Evolutionary conservation across 306 rosid species (phyloP), one percentile per base, ranked within the genome.

Genomic region (Sicyos edulis): DNA sequence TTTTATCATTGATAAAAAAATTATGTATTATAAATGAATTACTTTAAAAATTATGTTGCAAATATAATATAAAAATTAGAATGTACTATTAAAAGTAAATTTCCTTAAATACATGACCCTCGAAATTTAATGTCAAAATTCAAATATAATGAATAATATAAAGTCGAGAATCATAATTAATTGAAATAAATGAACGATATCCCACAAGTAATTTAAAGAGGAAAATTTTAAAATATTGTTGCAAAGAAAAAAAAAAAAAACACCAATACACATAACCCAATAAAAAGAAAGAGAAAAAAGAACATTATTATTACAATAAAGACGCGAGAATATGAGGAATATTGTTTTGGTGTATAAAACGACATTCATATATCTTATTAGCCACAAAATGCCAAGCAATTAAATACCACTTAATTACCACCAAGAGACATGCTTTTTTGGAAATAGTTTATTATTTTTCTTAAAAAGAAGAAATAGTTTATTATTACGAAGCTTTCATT

Each of bases 301-400:
- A 2, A 53, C 6, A n/a, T n/a, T n/a, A 53, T 16, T 37, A 37
- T 37, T 37, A 54, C 1, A 54, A 54, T 54, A 54, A 7, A 17
- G 8, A 19, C 4, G 8, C 9, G 24, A 19, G 32, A 55, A 55
- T 55, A 55, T 55, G 0, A 55, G 61, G 69, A 37, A 63, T 63
- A 63, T 37, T 63, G 51, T 10, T 63, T 63, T 40, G 50, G 51
- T n/a, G 50, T 65, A 65, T 65, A 65, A 65, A 44, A 65, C 71
- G 71, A 44, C 71, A 44, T 20, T 45, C 54, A 65, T 10, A 11
- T 65, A 65, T 44, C 54, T 65, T 17, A 10, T 65, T 65, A 2
- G 1, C 34, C 71, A 65, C 34, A 44, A 65, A 65, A 65, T 11
- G 71, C 54, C 71, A 65, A 44, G 2, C 17, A 61, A 61, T 61